Evolutionary conservation across 2,329 filamentous ascomycete genomes (phyloP).

Genomic region (Seiridium cupressi): DNA sequence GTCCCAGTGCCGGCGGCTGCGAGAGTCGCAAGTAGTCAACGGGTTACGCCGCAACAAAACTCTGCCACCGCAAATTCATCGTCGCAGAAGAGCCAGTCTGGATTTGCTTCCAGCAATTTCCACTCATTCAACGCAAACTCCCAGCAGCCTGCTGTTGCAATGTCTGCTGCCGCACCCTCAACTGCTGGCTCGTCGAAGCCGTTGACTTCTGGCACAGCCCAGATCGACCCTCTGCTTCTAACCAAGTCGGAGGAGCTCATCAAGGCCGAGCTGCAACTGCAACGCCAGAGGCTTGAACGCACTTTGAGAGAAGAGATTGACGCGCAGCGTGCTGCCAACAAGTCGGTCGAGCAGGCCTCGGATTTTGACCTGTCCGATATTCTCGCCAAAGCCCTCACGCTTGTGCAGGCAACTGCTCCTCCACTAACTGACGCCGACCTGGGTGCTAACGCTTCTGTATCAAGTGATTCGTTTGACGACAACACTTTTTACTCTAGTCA

Average conservation of each 20-base stretch:
- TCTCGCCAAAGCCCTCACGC: slow-evolving; percentile 65
- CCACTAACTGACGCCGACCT: slow-evolving; percentile 53
- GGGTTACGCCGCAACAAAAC: slow-evolving; percentile 11
- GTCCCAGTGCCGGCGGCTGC: slow-evolving; percentile 35
- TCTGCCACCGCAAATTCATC: slow-evolving; percentile 3
- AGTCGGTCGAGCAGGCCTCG: slow-evolving; percentile 49
- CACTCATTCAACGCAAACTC: slow-evolving; percentile 34
- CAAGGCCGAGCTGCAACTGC: slow-evolving; percentile 76
- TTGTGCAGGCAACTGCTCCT: slow-evolving; percentile 69
- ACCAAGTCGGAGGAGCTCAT: slow-evolving; percentile 84
- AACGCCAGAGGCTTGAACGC: slow-evolving; percentile 79
- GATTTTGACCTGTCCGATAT: slow-evolving; percentile 74
- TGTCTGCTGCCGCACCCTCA: slow-evolving; percentile 17
- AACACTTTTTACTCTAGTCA: slow-evolving; percentile 96
- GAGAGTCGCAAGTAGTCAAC: slow-evolving; percentile 16
- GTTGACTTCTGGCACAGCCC: slow-evolving; percentile 53
- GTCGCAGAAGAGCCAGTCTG: slow-evolving; percentile 14
- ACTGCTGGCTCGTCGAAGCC: slow-evolving; percentile 34
- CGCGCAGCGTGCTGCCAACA: slow-evolving; percentile 47
- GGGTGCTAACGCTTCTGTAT: slow-evolving; percentile 56
- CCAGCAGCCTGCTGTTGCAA: slow-evolving; percentile 29
- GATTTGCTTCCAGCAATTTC: slow-evolving; percentile 26
- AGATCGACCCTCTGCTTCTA: slow-evolving; percentile 79
- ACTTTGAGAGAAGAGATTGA: slow-evolving; percentile 75
- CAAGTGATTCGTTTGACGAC: slow-evolving; percentile 84